Conservation (phyloP, 129 eudicot genomes). For the Flaveria robusta region DNA sequence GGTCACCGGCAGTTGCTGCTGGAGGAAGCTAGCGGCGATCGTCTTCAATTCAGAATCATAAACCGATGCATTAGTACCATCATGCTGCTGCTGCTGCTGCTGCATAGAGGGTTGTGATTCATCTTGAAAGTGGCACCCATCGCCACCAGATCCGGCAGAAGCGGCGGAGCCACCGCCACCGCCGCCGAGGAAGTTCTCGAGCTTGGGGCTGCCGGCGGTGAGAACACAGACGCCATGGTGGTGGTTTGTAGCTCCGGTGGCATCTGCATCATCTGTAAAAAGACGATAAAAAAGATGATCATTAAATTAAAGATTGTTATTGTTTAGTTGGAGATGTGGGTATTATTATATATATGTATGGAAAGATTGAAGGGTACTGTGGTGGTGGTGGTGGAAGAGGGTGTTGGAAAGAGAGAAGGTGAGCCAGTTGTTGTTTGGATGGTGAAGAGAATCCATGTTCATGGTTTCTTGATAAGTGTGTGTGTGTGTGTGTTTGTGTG, state of each 20-base stretch:
- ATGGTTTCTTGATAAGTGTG: slow-evolving; percentile 17
- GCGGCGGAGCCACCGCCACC: slow-evolving; percentile 31
- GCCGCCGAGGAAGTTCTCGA: slow-evolving; percentile 69
- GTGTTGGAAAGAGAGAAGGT: slow-evolving; percentile 71
- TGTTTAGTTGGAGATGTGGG: no score
- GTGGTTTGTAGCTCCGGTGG: background rate
- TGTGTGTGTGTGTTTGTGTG: slow-evolving; percentile 5
- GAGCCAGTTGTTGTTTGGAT: slow-evolving; percentile 49
- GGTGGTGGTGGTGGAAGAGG: slow-evolving; percentile 29
- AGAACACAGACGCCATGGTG: no score
- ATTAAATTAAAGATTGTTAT: background rate
- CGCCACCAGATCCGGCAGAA: background rate
- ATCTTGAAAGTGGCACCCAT: slow-evolving; percentile 32
- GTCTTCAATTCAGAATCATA: slow-evolving; percentile 53
- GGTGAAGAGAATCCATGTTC: slow-evolving; percentile 50
- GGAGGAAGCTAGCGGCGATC: slow-evolving; percentile 48
- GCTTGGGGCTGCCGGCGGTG: slow-evolving; percentile 52
- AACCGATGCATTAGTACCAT: background rate
- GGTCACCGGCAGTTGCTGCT: slow-evolving; percentile 36
- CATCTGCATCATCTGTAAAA: slow-evolving; percentile 23
- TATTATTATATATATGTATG: background rate
- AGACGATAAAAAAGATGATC: background rate
- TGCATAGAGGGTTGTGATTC: no score
- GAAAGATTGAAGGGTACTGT: slow-evolving; percentile 3
- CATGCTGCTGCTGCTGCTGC: background rate